Conservation (phyloP, 2,329 filamentous ascomycete species). For the Tympanopsis confertula region DNA sequence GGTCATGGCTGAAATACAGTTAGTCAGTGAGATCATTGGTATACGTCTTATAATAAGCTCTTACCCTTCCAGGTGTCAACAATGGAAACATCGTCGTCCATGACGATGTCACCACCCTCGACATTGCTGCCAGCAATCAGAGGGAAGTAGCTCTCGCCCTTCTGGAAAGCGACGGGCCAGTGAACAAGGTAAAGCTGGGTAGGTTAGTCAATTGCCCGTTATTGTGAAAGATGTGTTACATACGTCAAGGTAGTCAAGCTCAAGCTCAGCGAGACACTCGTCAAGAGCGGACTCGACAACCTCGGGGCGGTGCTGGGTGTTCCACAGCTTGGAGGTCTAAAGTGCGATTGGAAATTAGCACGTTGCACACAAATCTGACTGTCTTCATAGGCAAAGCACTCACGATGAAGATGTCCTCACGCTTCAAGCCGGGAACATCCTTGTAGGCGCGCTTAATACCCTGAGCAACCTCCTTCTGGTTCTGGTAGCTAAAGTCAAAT, state of each 20-base stretch:
- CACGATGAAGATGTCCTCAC: constrained; percentile 40
- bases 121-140: constrained; percentile 18
- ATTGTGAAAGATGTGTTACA: constrained; percentile 4
- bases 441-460: constrained; percentile 35
- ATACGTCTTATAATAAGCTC: background rate
- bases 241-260: constrained; percentile 44
- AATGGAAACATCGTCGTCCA: constrained; percentile 30
- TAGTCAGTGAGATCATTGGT: constrained; percentile 10
- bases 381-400: background rate
- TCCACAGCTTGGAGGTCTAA: constrained; percentile 53
- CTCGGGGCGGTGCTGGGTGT: constrained; percentile 53
- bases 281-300: constrained; percentile 42
- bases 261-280: constrained; percentile 41
- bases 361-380: background rate
- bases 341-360: background rate
- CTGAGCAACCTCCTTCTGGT: constrained; percentile 46
- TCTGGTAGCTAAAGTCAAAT: constrained; percentile 45
- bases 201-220: background rate
- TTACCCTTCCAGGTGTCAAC: constrained; percentile 30
- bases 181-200: constrained; percentile 46
- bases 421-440: constrained; percentile 37
- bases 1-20: constrained; percentile 25
- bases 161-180: constrained; percentile 41
- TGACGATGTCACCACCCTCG: constrained; percentile 18
- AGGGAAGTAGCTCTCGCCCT: constrained; percentile 30